Evolutionary conservation across 1,284 basidiomycete species (phyloP), one percentile per base, ranked within the genome.

Genomic region (Marasmius oreades): DNA sequence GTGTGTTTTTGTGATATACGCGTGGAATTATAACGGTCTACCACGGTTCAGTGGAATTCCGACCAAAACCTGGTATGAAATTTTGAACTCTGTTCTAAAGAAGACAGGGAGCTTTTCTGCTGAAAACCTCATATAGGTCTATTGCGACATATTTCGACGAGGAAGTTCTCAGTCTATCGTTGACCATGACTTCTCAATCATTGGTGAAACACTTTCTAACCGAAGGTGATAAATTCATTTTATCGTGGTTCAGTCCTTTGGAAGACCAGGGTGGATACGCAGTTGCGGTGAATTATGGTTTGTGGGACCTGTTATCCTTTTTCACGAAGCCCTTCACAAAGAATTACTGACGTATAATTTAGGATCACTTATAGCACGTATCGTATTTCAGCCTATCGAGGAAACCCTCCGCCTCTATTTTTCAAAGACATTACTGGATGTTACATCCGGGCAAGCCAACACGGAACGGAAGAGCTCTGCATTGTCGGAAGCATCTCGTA

Each of bases 161-260:
- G 3, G 66, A 73, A 24, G 66, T 80, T 22, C 69, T 90, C 18
- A 72, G 73, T 31, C 77, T 95, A 1, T 86, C 90, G 0, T 70
- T 81, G 54, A 92, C 88, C 0, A 92, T 98, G 82, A 92, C 90
- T 4, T 79, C 76, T 5, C 95, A 98, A 69, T 92, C 90, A 1
- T 64, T 97, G 2, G 78, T 98, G 63, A 99, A 99, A 69, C 95
- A 99, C 67, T 80, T 96, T 61, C 76, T 99, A 28, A 98, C 95
- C 0, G 97, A 99, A 69, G 94, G 92, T 10, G 97, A 99, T 71
- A 94, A 97, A 64, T 76, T 99, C 48, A 82, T 95, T 1, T 79
- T 98, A 23, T 91, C 92, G 0, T 83, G 81, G 63, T 85, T 93
- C 61, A 92, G 92, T 57, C 86, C 90, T 11, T 73, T 95, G 44